Base-by-base conservation (phyloP, 1,284 basidiomycete genomes). In the Kwoniella shivajii region DNA sequence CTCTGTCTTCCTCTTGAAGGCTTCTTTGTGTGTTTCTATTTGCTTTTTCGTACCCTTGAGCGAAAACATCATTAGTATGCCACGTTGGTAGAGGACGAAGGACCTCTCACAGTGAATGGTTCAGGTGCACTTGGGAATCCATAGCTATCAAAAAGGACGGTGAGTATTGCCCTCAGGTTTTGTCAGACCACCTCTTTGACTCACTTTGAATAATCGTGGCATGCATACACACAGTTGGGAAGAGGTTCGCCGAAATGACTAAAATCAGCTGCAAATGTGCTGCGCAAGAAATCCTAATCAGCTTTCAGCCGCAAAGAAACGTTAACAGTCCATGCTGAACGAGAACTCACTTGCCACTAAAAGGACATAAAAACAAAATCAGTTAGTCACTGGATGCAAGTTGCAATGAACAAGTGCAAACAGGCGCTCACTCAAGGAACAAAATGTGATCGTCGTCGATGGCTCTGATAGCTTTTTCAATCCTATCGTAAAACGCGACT, bases 261-360 rank as follows among this genome's bases (percentile, higher is more conserved):
- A 66, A 89, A 88, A 71, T 90, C 88, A 1, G 85, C 84, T 3
- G 86, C 86, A 68, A 85, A 89, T 4, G 86, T 89, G 77, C 88
- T 89, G 18, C 6, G 30, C n/a, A n/a, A n/a, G n/a, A n/a, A n/a
- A n/a, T n/a, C n/a, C n/a, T n/a, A n/a, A n/a, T n/a, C n/a, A n/a
- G n/a, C n/a, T n/a, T n/a, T n/a, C n/a, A n/a, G n/a, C n/a, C n/a
- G n/a, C n/a, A n/a, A n/a, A n/a, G n/a, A n/a, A n/a, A n/a, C n/a
- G n/a, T n/a, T n/a, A n/a, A n/a, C n/a, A n/a, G n/a, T n/a, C n/a
- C n/a, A n/a, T n/a, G n/a, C n/a, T n/a, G n/a, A n/a, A n/a, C n/a
- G n/a, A n/a, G n/a, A 24, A 52, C 58, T 48, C 36, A 60, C 58
- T 62, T 59, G 36, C 60, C 60, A 47, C 61, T 63, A 29, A 11